Base-by-base conservation (phyloP, 331 rosid species). In the Malus hybrid region DNA sequence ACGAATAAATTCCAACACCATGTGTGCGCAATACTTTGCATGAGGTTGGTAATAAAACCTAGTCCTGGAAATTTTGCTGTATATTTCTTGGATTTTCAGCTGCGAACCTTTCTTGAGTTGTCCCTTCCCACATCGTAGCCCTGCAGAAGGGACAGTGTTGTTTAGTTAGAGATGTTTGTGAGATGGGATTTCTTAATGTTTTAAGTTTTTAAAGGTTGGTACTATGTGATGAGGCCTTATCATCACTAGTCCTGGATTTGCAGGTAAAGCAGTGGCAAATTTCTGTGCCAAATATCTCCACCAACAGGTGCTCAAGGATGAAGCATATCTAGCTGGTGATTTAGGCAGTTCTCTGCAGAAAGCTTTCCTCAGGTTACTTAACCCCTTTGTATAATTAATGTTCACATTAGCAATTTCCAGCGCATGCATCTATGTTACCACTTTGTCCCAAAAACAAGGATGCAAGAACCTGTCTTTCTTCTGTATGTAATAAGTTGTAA, bases 261-360 rank as follows among this genome's bases (percentile, higher is more conserved):
- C 88, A 94, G 99, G 99, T 76, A 90, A 94, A 85, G 99, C 90
- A 14, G 99, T 94, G 83, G 84, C 99, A 29, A 94, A 90, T 81
- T 94, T 94, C 80, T 94, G 99, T 48, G 93, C 96, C 74, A 92
- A 94, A 87, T 84, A 92, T 89, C 96, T 94, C 67, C 99, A 94
- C 75, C 90, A 61, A 67, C 91, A 92, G 83, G 82, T 94, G 79
- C 92, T 91, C 50, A 88, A 83, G 78, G 85, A 88, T 64, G 97
- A 94, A 80, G 84, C 91, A 65, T 90, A 87, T 77, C 6, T 56
- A 36, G 92, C 96, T 77, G 98, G 98, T 69, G 96, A 94, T 92
- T 32, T 89, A 74, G 80, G 91, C 76, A 81, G 84, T 66, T 86
- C 97, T 67, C 66, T 86, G 50, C 92, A 87, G 81, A 87, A 83